phyloP scores from a whole-genome alignment of 148 eudicot species.

The Vaccinium vitisidaea region DNA sequence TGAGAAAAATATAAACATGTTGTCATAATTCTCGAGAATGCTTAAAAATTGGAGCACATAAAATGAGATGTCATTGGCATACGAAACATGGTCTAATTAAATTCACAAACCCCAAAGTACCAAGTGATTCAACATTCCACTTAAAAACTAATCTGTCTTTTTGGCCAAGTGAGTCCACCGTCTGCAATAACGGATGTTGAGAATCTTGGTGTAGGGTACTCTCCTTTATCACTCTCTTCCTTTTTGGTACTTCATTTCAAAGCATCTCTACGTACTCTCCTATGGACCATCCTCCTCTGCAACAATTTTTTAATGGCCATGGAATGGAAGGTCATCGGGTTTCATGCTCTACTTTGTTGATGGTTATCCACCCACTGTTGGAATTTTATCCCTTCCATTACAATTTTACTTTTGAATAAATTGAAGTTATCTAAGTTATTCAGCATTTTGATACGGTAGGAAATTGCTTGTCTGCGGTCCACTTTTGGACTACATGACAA shows the following conservation, averaged over 20 bases:
- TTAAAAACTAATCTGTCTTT: conserved; percentile 19
- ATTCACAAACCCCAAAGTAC: conserved; percentile 9
- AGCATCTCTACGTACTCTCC: neutral
- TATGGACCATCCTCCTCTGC: neutral
- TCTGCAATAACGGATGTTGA: neutral
- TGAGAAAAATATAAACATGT: no score
- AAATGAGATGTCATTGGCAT: neutral
- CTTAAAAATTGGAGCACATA: neutral
- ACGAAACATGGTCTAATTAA: conserved; percentile 15
- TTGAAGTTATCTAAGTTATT: neutral
- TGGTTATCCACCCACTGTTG: neutral
- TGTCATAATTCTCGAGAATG: neutral
- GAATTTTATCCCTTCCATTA: neutral
- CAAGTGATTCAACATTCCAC: conserved; percentile 40
- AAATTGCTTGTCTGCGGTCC: no score
- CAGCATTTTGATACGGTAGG: no score
- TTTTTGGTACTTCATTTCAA: neutral
- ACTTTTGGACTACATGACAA: no score
- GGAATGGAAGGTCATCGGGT: neutral
- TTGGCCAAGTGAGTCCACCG: conserved; percentile 26
- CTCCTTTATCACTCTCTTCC: neutral
- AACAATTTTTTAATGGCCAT: neutral
- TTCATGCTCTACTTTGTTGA: neutral
- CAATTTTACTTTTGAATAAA: neutral
- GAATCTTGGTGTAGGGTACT: neutral